Conservation (phyloP, 306 rosid species). For the Rosa lucieae region DNA sequence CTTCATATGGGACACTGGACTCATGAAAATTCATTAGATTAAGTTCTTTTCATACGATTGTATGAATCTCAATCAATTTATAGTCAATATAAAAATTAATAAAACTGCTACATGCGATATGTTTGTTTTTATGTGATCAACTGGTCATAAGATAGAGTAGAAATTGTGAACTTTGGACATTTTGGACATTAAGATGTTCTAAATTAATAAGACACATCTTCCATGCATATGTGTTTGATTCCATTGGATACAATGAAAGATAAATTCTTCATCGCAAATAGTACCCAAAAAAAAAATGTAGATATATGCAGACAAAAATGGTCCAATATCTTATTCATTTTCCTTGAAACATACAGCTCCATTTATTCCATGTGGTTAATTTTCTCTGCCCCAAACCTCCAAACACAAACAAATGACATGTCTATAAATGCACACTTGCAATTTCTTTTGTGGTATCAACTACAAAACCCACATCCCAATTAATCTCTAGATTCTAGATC, state of each 20-base stretch:
- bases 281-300: no score
- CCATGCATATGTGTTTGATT: background rate
- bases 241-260: background rate
- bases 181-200: background rate
- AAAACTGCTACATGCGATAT: no score
- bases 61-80: no score
- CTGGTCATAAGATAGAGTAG: no score
- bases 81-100: no score
- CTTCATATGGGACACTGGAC: no score
- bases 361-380: background rate
- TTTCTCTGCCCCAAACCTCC: background rate
- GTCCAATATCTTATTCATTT: background rate
- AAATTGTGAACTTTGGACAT: background rate
- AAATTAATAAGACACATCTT: background rate
- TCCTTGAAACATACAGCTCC: background rate
- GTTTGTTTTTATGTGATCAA: background rate
- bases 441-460: background rate
- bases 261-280: background rate
- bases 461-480: background rate
- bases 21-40: no score
- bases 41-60: no score
- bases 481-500: background rate
- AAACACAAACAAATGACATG: background rate
- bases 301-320: no score
- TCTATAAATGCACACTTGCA: background rate